Conservation (phyloP, 2,329 filamentous ascomycete genomes). For the Fusarium denticulatum region DNA sequence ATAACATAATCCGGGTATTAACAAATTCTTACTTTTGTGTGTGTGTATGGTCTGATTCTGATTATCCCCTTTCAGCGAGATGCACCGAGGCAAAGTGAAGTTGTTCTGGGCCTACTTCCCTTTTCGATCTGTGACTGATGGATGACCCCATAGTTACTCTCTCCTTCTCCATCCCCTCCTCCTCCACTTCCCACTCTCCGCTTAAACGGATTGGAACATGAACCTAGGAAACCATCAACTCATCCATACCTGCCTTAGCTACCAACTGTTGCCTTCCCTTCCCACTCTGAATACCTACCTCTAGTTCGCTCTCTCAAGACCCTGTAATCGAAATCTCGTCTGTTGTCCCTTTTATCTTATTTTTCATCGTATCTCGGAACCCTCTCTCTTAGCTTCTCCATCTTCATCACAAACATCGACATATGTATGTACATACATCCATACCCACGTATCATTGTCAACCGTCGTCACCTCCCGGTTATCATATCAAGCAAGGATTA, state of each 20-base stretch:
- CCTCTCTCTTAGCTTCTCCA: background rate
- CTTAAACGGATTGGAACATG: slow-evolving; percentile 19
- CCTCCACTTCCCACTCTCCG: slow-evolving; percentile 24
- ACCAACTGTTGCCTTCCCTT: slow-evolving; percentile 15
- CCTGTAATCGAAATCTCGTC: slow-evolving; percentile 28
- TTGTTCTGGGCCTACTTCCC: slow-evolving; percentile 41
- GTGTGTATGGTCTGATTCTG: slow-evolving; percentile 38
- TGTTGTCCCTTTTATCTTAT: slow-evolving; percentile 17
- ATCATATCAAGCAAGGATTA: slow-evolving; percentile 21
- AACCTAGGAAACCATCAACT: slow-evolving; percentile 11
- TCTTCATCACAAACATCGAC: slow-evolving; percentile 17
- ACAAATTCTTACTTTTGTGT: slow-evolving; percentile 16
- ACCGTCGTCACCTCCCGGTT: slow-evolving; percentile 21
- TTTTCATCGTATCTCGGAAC: background rate
- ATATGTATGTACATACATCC: background rate
- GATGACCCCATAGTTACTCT: slow-evolving; percentile 20
- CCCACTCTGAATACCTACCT: slow-evolving; percentile 10
- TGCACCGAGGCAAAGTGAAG: slow-evolving; percentile 37
- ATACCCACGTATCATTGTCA: background rate
- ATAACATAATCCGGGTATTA: slow-evolving; percentile 21
- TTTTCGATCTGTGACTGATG: slow-evolving; percentile 39
- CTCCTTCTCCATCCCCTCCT: background rate
- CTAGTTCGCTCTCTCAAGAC: slow-evolving; percentile 1
- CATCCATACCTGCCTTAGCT: slow-evolving; percentile 8
- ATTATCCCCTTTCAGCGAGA: slow-evolving; percentile 40